Evolutionary conservation across 129 eudicot genomes (phyloP), one percentile per base, ranked within the genome.

Genomic region (Lactuca saligna): DNA sequence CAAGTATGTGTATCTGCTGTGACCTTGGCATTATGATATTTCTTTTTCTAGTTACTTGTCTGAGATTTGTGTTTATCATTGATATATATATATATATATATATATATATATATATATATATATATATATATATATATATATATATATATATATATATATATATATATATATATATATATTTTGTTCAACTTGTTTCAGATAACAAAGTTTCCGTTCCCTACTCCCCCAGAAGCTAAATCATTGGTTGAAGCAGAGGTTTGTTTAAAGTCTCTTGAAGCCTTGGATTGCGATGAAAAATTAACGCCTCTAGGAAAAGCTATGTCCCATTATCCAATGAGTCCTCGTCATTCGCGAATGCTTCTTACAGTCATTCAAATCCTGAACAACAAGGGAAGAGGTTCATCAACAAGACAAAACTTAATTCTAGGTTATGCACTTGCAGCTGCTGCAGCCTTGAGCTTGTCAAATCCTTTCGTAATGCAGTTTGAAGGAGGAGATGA

Each of bases 281-380:
- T 94, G 39, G 88, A 87, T 77, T 7, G 7, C 32, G 78, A 94
- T 12, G 96, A 96, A 54, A 80, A 75, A 57, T 73, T 89, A 79
- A 94, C 97, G 0, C 71, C 85, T 35, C 65, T 94, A 17, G 99
- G 99, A 35, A 87, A 85, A 75, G 88, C 93, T 11, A 94, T 94
- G 99, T 88, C 99, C 29, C 95, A 76, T 44, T 94, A 85, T 70
- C 97, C 96, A 1, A 85, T 94, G 97, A 87, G 97, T 71, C 99
- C 99, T 59, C 95, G 99, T 4, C 99, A 93, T 79, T 89, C 99
- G 2, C 84, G 97, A 39, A 87, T 93, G 95, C 99, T 93, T 71
- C 94, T 93, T 39, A 82, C 93, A 8, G 95, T 86, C 57, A 73
- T 93, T 57, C 92, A 89, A 75, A 85, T 87, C 59, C 77, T 88